These are phyloP conservation scores for Eremomyces bilateralis DNA, from an alignment of 495 filamentous ascomycete genomes.

Conservation along the genomic window DNA sequence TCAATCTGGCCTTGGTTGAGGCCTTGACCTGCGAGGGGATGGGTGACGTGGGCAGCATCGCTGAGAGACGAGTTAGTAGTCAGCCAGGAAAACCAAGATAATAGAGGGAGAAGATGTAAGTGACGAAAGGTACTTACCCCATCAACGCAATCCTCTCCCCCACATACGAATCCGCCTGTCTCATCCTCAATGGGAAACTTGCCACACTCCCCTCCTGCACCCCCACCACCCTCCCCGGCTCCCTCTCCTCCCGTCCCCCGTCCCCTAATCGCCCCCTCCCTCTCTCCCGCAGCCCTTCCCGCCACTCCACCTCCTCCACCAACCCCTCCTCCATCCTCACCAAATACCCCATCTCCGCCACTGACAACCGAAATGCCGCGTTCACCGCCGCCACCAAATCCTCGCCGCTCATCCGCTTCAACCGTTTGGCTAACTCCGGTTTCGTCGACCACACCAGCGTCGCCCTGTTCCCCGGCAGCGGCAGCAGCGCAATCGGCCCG, in stretches of 20 bases:
- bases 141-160: slow-evolving; percentile 71
- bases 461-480: slow-evolving; percentile 62
- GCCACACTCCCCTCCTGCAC: slow-evolving; percentile 69
- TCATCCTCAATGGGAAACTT: slow-evolving; percentile 73
- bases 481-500: slow-evolving; percentile 76
- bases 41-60: slow-evolving; percentile 86
- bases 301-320: slow-evolving; percentile 54
- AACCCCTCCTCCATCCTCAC: slow-evolving; percentile 36
- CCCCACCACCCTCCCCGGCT: slow-evolving; percentile 36
- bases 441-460: slow-evolving; percentile 90
- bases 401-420: slow-evolving; percentile 45
- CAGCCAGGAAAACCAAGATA: no score
- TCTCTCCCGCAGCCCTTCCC: slow-evolving; percentile 37
- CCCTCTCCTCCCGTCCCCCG: slow-evolving; percentile 21
- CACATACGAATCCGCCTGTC: slow-evolving; percentile 82
- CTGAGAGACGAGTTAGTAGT: slow-evolving; percentile 3
- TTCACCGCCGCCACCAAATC: slow-evolving; percentile 82
- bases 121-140: slow-evolving; percentile 25
- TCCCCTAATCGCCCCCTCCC: no score
- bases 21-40: slow-evolving; percentile 86
- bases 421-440: slow-evolving; percentile 47
- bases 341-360: slow-evolving; percentile 64
- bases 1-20: slow-evolving; percentile 86
- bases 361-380: slow-evolving; percentile 67
- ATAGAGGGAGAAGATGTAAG: no score